phyloP scores from a whole-genome alignment of 2,329 filamentous ascomycete species.

The Talaromyces sp. region DNA sequence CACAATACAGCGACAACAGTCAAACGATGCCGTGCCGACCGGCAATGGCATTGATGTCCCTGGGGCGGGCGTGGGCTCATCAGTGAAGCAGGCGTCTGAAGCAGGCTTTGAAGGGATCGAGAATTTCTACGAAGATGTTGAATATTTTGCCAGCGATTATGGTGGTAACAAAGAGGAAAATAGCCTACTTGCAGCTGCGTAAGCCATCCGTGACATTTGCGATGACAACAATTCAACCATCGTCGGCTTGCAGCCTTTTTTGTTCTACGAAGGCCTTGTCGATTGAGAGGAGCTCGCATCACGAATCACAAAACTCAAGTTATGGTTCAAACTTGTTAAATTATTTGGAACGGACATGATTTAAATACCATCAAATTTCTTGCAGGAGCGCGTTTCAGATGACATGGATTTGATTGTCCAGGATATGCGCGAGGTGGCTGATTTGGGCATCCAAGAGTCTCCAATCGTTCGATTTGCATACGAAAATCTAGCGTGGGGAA shows the following conservation, averaged over 20 bases:
- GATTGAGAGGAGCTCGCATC: slow-evolving; percentile 52
- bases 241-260: slow-evolving; percentile 63
- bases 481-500: slow-evolving; percentile 67
- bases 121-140: slow-evolving; percentile 71
- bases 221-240: slow-evolving; percentile 20
- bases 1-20: background rate
- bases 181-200: slow-evolving; percentile 55
- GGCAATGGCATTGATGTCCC: slow-evolving; percentile 67
- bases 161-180: slow-evolving; percentile 38
- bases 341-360: slow-evolving; percentile 59
- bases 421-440: slow-evolving; percentile 61
- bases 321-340: slow-evolving; percentile 63
- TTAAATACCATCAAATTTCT: slow-evolving; percentile 63
- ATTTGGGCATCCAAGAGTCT: slow-evolving; percentile 54
- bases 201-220: slow-evolving; percentile 49
- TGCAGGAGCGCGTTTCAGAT: slow-evolving; percentile 44
- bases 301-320: slow-evolving; percentile 54
- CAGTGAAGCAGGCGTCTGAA: slow-evolving; percentile 58
- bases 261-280: slow-evolving; percentile 65
- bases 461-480: slow-evolving; percentile 64
- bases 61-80: slow-evolving; percentile 67
- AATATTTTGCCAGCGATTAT: slow-evolving; percentile 52
- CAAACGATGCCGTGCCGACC: slow-evolving; percentile 28
- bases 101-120: slow-evolving; percentile 67
- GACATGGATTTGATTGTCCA: slow-evolving; percentile 53